Percentiles rank a stretch among this genome's conserved stretches.
phyloP scores from a whole-genome alignment of 176 grass and related monocot genomes.

The Stipa capillata region DNA sequence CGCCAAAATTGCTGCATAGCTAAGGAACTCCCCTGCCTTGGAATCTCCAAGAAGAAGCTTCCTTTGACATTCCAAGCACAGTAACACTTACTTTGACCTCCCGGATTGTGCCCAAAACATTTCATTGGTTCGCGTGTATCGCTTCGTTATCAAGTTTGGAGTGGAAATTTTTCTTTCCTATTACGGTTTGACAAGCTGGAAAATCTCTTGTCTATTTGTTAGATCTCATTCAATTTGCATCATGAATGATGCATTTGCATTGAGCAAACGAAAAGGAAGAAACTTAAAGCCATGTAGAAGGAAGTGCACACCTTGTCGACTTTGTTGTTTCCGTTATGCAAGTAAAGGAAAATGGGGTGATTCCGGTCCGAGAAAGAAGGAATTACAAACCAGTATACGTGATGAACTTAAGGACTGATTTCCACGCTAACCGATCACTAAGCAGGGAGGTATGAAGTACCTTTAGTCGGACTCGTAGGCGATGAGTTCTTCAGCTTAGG shows the following conservation, averaged over 20 bases:
- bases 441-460: constrained; percentile 1
- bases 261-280: neutral
- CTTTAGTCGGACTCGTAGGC: constrained; percentile 26
- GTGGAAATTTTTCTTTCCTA: neutral
- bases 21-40: neutral
- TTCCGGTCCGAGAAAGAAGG: too few relatives aligned
- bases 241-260: neutral
- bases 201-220: neutral
- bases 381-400: too few relatives aligned
- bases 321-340: too few relatives aligned
- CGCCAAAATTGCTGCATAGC: neutral
- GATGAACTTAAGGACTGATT: neutral
- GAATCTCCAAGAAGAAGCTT: neutral
- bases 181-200: neutral
- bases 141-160: neutral
- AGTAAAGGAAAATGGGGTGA: too few relatives aligned
- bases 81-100: neutral
- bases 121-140: neutral
- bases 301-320: neutral
- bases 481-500: constrained; percentile 40
- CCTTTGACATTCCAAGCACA: neutral
- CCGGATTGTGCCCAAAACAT: neutral
- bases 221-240: neutral
- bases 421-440: neutral
- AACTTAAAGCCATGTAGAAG: neutral